phyloP scores from a whole-genome alignment of 176 grass and related monocot species.

The Avena sativa region DNA sequence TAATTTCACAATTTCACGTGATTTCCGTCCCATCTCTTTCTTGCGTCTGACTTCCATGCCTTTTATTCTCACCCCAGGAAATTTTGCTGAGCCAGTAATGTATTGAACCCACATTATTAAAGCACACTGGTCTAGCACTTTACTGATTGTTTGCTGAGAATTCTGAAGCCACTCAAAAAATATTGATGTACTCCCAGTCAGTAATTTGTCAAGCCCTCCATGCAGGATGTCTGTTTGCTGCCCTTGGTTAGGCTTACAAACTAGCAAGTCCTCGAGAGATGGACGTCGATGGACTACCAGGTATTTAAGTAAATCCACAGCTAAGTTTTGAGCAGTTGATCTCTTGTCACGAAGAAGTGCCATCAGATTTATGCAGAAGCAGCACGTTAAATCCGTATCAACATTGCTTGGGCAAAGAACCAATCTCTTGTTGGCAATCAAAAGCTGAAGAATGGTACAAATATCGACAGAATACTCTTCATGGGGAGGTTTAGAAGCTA shows the following conservation, averaged over 20 bases:
- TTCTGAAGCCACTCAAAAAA: conserved; percentile 94
- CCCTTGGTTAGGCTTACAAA: conserved; percentile 83
- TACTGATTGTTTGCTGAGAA: conserved; percentile 79
- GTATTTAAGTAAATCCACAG: conserved; percentile 92
- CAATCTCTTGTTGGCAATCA: conserved; percentile 92
- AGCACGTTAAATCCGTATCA: conserved; percentile 93
- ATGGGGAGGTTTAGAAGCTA: conserved; percentile 53
- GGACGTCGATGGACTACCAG: conserved; percentile 78
- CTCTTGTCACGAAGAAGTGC: conserved; percentile 91
- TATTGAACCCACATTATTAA: conserved; percentile 97
- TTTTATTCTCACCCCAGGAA: conserved; percentile 99
- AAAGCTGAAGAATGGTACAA: conserved; percentile 86
- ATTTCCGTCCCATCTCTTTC: conserved; percentile 94
- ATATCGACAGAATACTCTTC: conserved; percentile 90
- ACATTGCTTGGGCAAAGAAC: conserved; percentile 93
- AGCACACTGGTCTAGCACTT: conserved; percentile 89
- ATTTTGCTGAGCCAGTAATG: conserved; percentile 85
- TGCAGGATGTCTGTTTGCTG: conserved; percentile 78
- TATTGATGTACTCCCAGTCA: conserved; percentile 67
- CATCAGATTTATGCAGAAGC: conserved; percentile 92
- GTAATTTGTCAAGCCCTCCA: conserved; percentile 87
- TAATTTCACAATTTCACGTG: conserved; percentile 73
- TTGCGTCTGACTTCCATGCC: conserved; percentile 91
- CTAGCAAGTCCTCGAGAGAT: conserved; percentile 88
- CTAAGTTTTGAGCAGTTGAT: conserved; percentile 70